These are phyloP conservation scores for Neostapfia colusana DNA, from an alignment of 176 grass and related monocot genomes.

Conservation along the genomic window DNA sequence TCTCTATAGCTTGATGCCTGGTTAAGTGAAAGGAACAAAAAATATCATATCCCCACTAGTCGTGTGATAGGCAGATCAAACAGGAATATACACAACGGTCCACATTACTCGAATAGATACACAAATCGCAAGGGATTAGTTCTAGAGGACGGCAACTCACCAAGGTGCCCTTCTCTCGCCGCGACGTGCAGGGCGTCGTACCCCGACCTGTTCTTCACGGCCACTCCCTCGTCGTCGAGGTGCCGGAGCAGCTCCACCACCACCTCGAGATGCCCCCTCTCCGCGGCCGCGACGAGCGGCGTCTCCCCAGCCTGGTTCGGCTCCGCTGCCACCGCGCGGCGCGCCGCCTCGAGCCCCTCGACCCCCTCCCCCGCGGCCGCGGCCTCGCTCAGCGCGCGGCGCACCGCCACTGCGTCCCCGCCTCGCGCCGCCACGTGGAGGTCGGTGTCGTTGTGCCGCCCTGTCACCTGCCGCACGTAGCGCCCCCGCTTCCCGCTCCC, in stretches of 20 bases:
- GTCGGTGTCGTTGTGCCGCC: slow-evolving; percentile 82
- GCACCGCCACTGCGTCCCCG: slow-evolving; percentile 56
- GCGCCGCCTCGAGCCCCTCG: slow-evolving; percentile 53
- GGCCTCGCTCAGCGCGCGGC: slow-evolving; percentile 49
- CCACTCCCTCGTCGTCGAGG: slow-evolving; percentile 55
- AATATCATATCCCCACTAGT: not conserved
- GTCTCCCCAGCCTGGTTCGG: slow-evolving; percentile 78
- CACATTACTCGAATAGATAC: not conserved
- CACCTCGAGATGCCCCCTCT: slow-evolving; percentile 63
- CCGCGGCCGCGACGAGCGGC: slow-evolving; percentile 66
- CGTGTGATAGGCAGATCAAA: slow-evolving; percentile 8
- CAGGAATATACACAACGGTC: not conserved
- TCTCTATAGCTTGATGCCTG: not conserved
- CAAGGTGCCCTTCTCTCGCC: slow-evolving; percentile 67
- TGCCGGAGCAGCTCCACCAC: slow-evolving; percentile 65
- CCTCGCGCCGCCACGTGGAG: slow-evolving; percentile 71
- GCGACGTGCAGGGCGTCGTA: slow-evolving; percentile 82
- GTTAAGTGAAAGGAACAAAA: not conserved
- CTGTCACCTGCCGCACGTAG: slow-evolving; percentile 94
- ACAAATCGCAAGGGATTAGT: not conserved
- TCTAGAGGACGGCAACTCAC: slow-evolving; percentile 36
- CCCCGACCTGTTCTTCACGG: slow-evolving; percentile 69
- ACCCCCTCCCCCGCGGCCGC: slow-evolving; percentile 39
- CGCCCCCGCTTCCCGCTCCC: slow-evolving; percentile 65
- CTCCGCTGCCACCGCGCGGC: slow-evolving; percentile 58